Evolutionary conservation across 371 early-diverging fungal species (phyloP).

Genomic region (Mucor saturninus): DNA sequence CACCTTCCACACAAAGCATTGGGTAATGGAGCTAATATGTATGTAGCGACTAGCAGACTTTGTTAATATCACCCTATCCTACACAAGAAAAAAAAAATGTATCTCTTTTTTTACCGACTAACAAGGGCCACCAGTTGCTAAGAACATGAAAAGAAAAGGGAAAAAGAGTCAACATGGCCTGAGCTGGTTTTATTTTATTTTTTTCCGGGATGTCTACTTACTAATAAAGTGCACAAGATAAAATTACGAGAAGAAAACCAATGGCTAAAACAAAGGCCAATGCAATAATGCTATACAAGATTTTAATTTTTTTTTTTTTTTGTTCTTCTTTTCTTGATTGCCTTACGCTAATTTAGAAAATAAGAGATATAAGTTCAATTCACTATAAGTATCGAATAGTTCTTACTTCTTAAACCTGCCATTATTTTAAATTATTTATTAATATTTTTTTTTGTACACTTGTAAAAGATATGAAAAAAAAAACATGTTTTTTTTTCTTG

Average conservation of each 20-base stretch:
- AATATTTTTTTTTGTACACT: background rate
- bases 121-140: constrained; percentile 93
- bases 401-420: constrained; percentile 34
- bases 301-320: background rate
- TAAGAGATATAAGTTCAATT: background rate
- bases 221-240: constrained; percentile 91
- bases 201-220: constrained; percentile 35
- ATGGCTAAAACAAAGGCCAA: constrained; percentile 86
- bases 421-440: constrained; percentile 7
- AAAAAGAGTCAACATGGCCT: no score
- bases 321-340: background rate
- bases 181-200: background rate
- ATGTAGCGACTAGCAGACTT: constrained; percentile 68
- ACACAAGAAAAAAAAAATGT: background rate
- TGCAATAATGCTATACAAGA: constrained; percentile 65
- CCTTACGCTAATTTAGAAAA: constrained; percentile 13
- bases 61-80: background rate
- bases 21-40: constrained; percentile 88
- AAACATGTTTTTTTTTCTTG: background rate
- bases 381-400: no score
- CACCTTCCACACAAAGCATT: constrained; percentile 83
- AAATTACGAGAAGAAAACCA: constrained; percentile 89
- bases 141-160: constrained; percentile 5
- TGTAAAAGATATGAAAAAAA: constrained; percentile 2
- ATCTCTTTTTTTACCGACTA: constrained; percentile 63